These are phyloP conservation scores for Chenopodium berlandieri DNA, from an alignment of 148 eudicot genomes.

Conservation along the genomic window DNA sequence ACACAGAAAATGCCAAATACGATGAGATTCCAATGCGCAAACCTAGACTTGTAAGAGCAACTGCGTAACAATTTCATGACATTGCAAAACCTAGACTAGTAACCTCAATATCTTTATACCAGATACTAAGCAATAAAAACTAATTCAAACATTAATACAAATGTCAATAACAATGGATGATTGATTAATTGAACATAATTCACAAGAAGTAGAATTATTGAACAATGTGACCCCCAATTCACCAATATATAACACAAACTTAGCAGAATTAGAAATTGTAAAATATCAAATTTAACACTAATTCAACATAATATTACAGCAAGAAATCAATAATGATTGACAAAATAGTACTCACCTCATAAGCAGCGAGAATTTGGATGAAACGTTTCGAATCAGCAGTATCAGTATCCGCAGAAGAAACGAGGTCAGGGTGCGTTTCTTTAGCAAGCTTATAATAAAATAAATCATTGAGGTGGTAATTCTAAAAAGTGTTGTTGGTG, in stretches of 20 bases:
- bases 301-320: background rate
- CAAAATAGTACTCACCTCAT: conserved; percentile 46
- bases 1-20: background rate
- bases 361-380: conserved; percentile 76
- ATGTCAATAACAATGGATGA: too few relatives aligned
- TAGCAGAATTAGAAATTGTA: background rate
- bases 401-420: conserved; percentile 29
- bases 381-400: conserved; percentile 53
- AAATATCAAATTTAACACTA: background rate
- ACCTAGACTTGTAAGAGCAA: background rate
- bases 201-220: too few relatives aligned
- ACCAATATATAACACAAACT: too few relatives aligned
- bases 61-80: too few relatives aligned
- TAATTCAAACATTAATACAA: background rate
- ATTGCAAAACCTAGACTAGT: too few relatives aligned
- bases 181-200: too few relatives aligned
- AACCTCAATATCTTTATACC: background rate
- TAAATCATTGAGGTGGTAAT: too few relatives aligned
- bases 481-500: too few relatives aligned
- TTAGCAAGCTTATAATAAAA: too few relatives aligned
- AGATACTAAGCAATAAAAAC: background rate
- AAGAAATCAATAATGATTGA: background rate
- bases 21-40: background rate
- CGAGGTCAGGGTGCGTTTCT: conserved; percentile 23
- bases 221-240: background rate